Conservation (phyloP, 2,329 filamentous ascomycete genomes). For the Pseudogymnoascus sp. region DNA sequence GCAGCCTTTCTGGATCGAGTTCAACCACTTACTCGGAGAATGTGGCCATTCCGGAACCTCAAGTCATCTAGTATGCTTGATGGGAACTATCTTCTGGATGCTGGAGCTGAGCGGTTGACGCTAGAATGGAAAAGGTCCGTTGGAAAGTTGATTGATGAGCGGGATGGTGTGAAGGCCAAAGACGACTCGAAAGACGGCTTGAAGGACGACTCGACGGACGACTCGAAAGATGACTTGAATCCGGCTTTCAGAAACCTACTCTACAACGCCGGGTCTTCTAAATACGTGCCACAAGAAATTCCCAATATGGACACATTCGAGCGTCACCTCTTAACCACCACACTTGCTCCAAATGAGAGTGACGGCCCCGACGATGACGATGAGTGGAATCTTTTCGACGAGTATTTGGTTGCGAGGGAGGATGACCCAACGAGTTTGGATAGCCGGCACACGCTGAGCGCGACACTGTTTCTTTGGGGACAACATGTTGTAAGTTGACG, state of each 20-base stretch:
- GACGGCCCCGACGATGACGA: not conserved
- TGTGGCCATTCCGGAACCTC: not conserved
- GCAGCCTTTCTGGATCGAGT: too few relatives aligned
- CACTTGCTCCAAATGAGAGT: not conserved
- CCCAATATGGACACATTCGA: not conserved
- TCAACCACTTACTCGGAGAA: too few relatives aligned
- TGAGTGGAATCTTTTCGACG: not conserved
- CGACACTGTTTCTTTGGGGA: not conserved
- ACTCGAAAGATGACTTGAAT: not conserved
- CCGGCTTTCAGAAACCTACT: not conserved
- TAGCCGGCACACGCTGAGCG: not conserved
- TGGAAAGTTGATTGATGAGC: not conserved
- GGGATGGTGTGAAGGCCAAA: not conserved
- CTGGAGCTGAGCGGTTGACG: not conserved
- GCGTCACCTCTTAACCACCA: not conserved
- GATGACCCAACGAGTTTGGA: not conserved
- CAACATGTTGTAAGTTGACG: not conserved
- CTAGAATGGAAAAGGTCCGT: not conserved
- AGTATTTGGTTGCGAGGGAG: not conserved
- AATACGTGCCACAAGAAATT: not conserved
- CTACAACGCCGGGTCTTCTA: not conserved
- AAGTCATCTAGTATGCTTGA: not conserved
- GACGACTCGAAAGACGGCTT: not conserved
- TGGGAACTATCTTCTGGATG: not conserved
- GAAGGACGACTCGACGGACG: not conserved